phyloP scores from a whole-genome alignment of 306 rosid genomes.

The Gastrolobium bilobum region DNA sequence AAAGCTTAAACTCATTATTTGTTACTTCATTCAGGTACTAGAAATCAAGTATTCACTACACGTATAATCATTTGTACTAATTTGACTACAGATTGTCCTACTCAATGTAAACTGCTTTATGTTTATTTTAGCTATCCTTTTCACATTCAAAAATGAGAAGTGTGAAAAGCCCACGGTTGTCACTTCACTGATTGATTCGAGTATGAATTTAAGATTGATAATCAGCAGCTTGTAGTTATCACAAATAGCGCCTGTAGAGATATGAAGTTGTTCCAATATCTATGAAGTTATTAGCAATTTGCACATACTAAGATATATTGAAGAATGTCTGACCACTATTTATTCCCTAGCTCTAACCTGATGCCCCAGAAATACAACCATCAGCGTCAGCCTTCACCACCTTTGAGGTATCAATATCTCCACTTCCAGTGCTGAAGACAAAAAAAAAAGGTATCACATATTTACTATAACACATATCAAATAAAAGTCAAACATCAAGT shows the following conservation, averaged over 20 bases:
- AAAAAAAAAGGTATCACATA: conserved; percentile 16
- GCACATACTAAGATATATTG: conserved; percentile 2
- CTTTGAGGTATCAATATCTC: conserved; percentile 90
- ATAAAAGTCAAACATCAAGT: conserved; percentile 25
- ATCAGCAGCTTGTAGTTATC: conserved; percentile 38
- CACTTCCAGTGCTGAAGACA: conserved; percentile 84
- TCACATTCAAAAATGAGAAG: conserved; percentile 20
- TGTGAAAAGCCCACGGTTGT: conserved; percentile 34
- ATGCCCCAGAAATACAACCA: conserved; percentile 82
- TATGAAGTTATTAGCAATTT: conserved; percentile 26
- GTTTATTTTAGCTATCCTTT: conserved; percentile 38
- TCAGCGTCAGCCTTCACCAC: conserved; percentile 87
- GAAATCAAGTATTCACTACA: conserved; percentile 39
- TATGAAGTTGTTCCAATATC: conserved; percentile 20
- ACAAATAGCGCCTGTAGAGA: conserved; percentile 35
- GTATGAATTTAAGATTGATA: conserved; percentile 41
- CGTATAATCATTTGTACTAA: conserved; percentile 24
- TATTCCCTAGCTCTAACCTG: conserved; percentile 66
- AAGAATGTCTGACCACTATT: conserved; percentile 20
- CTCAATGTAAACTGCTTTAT: conserved; percentile 8
- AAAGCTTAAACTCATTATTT: conserved; percentile 15
- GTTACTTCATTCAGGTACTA: conserved; percentile 19
- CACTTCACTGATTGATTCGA: conserved; percentile 29
- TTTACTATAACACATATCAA: conserved; percentile 27
- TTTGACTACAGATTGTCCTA: conserved; percentile 44